These are phyloP conservation scores for Saccharum officinarum DNA, from an alignment of 176 grass and related monocot genomes.

Conservation along the genomic window DNA sequence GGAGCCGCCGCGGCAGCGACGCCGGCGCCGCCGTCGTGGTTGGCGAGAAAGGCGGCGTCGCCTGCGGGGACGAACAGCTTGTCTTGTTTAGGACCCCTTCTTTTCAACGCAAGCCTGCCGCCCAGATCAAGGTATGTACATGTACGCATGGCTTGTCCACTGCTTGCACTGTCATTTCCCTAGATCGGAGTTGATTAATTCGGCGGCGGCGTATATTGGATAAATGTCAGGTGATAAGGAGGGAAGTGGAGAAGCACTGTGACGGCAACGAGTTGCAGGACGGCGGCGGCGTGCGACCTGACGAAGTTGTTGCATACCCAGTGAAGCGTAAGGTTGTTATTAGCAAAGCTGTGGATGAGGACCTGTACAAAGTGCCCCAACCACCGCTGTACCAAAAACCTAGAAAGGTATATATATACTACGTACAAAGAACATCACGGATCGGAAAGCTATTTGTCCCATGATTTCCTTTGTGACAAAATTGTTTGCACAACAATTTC, in stretches of 20 bases:
- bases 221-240: slow-evolving; percentile 47
- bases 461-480: neutral
- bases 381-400: slow-evolving; percentile 48
- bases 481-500: neutral
- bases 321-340: slow-evolving; percentile 1
- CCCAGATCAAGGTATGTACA: slow-evolving; percentile 38
- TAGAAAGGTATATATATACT: slow-evolving; percentile 33
- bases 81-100: slow-evolving; percentile 26
- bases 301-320: neutral
- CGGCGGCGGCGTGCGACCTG: slow-evolving; percentile 9
- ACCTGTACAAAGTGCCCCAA: slow-evolving; percentile 74
- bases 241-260: slow-evolving; percentile 37
- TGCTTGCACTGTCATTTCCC: neutral
- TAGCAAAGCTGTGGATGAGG: slow-evolving; percentile 61
- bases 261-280: slow-evolving; percentile 5
- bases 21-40: neutral
- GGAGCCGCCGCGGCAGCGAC: slow-evolving; percentile 8
- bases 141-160: no score
- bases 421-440: neutral
- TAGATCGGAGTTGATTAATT: neutral
- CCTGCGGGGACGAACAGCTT: neutral
- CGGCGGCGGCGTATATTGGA: neutral
- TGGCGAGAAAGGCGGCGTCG: neutral
- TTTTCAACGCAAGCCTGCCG: slow-evolving; percentile 48
- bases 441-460: neutral